Conservation (phyloP, 1,284 basidiomycete species). For the Ceratorhiza oryzae-sativae region DNA sequence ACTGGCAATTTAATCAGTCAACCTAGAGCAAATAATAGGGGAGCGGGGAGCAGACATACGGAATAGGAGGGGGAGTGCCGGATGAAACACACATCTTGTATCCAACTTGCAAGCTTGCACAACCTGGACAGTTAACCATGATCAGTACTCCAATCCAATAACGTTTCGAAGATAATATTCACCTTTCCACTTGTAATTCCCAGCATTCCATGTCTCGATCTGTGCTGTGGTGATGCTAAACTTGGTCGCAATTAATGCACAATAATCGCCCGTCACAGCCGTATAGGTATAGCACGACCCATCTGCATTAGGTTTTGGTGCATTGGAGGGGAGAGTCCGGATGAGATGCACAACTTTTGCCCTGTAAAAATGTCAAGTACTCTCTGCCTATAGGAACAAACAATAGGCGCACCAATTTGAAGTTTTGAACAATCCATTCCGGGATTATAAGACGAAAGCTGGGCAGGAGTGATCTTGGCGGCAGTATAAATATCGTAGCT, state of each 20-base stretch:
- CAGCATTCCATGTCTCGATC: constrained; percentile 23
- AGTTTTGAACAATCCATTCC: constrained; percentile 10
- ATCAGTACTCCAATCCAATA: neutral
- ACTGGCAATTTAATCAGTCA: neutral
- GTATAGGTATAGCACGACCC: constrained; percentile 23
- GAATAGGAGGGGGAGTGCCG: constrained; percentile 22
- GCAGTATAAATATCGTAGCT: constrained; percentile 30
- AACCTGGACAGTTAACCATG: neutral
- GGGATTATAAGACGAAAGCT: constrained; percentile 22
- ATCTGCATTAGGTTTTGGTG: constrained; percentile 19
- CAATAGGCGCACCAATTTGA: neutral
- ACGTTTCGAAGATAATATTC: neutral
- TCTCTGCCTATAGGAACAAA: too few relatives aligned
- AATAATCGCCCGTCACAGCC: constrained; percentile 14
- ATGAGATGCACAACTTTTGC: constrained; percentile 18
- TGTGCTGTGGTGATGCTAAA: constrained; percentile 19
- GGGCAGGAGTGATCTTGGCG: constrained; percentile 13
- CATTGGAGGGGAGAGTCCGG: constrained; percentile 22
- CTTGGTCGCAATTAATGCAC: constrained; percentile 16
- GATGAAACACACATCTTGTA: constrained; percentile 27
- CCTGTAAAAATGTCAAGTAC: neutral
- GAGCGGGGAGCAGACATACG: neutral
- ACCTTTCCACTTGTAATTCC: constrained; percentile 29
- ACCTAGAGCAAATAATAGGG: too few relatives aligned
- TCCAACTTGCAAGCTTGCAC: constrained; percentile 24